Conservation (phyloP, 352 stramenopile species). For the Phytophthora citrophthora region DNA sequence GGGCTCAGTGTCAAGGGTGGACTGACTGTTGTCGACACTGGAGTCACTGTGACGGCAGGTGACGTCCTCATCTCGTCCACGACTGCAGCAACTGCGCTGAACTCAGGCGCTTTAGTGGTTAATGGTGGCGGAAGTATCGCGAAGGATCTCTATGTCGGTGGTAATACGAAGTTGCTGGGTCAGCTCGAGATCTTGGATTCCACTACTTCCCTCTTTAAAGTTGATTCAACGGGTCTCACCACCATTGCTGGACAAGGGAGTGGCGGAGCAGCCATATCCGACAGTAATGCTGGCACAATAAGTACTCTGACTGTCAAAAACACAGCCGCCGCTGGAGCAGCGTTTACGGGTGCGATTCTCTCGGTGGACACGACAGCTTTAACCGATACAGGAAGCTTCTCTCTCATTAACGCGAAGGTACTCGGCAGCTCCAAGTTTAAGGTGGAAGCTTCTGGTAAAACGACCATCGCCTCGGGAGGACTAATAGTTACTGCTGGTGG, state of each 20-base stretch:
- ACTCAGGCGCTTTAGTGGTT: too few species aligned
- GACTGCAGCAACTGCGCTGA: too few species aligned
- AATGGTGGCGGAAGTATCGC: too few species aligned
- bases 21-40: slow-evolving; percentile 20
- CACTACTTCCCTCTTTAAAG: too few species aligned
- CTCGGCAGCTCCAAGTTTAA: slow-evolving; percentile 19
- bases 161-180: too few species aligned
- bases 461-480: slow-evolving; percentile 29
- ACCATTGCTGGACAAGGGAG: not conserved
- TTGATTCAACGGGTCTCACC: not conserved
- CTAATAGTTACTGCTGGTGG: not conserved
- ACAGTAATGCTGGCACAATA: not conserved
- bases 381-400: slow-evolving; percentile 8
- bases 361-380: slow-evolving; percentile 3
- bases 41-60: not conserved
- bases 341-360: slow-evolving; percentile 13
- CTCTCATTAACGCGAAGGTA: slow-evolving; percentile 15
- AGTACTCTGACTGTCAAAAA: slow-evolving; percentile 17
- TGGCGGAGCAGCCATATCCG: slow-evolving; percentile 12
- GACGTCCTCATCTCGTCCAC: too few species aligned
- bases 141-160: too few species aligned
- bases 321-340: not conserved
- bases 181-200: too few species aligned
- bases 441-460: too few species aligned
- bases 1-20: slow-evolving; percentile 11